Conservation (phyloP, 2,329 filamentous ascomycete species). For the Colletotrichum sp. region DNA sequence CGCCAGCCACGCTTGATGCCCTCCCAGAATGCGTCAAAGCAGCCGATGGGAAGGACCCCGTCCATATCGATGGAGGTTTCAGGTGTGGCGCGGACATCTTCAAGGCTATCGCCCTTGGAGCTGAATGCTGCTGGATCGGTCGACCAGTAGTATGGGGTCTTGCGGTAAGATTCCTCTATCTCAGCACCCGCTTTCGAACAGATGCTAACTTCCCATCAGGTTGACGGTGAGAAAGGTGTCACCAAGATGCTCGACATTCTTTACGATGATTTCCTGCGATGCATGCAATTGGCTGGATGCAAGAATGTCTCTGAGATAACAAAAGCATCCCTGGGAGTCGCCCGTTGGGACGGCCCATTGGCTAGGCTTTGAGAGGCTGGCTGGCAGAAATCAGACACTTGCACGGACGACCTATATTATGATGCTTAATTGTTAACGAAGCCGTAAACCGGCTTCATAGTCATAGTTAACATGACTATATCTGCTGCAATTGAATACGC, state of each 20-base stretch:
- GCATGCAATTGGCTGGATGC: background rate
- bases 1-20: constrained; percentile 47
- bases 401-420: too few species aligned
- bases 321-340: background rate
- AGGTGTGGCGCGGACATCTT: background rate
- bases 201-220: background rate
- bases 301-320: background rate
- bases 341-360: background rate
- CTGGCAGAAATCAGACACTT: too few species aligned
- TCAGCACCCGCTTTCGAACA: background rate
- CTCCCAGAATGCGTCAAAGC: constrained; percentile 51
- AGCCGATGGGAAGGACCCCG: constrained; percentile 45
- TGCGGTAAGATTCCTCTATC: background rate
- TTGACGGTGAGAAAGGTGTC: constrained; percentile 2
- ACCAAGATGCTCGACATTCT: background rate
- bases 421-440: too few species aligned
- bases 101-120: background rate
- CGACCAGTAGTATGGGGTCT: background rate
- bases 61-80: background rate
- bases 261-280: background rate
- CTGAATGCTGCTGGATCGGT: background rate
- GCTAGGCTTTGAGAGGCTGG: background rate
- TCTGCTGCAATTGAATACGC: too few species aligned
- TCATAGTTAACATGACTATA: too few species aligned
- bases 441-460: too few species aligned